Percentiles rank a stretch among this genome's conserved stretches.
These are phyloP conservation scores for Aurantiochytrium sp. DNA, from an alignment of 108 stramenopile genomes.

Conservation along the genomic window DNA sequence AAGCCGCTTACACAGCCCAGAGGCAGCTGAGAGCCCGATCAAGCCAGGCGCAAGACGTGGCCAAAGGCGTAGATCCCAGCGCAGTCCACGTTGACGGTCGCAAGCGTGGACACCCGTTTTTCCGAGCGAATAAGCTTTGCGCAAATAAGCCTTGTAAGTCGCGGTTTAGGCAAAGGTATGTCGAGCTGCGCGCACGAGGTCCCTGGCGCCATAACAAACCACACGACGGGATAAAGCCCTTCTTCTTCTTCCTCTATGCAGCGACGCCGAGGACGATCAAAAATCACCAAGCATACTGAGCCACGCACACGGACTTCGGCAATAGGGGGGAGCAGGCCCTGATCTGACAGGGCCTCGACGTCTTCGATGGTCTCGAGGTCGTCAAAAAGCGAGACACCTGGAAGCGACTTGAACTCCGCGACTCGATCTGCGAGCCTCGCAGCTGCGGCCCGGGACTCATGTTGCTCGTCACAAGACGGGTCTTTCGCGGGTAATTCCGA, in stretches of 20 bases:
- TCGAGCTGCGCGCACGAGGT: background rate
- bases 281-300: background rate
- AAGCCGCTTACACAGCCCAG: too few relatives aligned
- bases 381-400: background rate
- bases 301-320: background rate
- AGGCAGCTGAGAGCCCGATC: too few relatives aligned
- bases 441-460: background rate
- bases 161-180: background rate
- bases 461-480: too few relatives aligned
- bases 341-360: background rate
- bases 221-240: background rate
- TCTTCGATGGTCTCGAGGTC: background rate
- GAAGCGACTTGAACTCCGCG: background rate
- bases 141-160: background rate
- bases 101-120: background rate
- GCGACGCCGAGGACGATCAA: background rate
- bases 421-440: background rate
- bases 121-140: background rate
- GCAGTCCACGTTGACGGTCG: background rate
- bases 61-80: background rate
- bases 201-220: background rate
- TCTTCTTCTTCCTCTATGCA: background rate
- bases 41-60: background rate
- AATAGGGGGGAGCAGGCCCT: background rate
- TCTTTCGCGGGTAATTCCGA: too few relatives aligned